These are phyloP conservation scores for Wickerhamomyces alni DNA, from an alignment of 805 yeast species.

Conservation along the genomic window DNA sequence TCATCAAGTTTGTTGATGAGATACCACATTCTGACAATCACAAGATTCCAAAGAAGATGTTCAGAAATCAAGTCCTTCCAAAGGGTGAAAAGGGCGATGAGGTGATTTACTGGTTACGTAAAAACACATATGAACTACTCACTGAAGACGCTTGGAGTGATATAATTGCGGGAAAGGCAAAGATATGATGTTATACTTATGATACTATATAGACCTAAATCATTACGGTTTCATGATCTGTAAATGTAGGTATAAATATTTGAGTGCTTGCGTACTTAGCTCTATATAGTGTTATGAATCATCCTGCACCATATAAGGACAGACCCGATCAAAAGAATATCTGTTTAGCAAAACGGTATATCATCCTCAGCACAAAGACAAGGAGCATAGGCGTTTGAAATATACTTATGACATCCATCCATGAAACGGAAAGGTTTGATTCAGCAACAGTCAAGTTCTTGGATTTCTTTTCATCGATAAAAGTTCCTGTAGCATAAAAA, in stretches of 20 bases:
- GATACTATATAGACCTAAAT: no score
- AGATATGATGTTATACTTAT: no score
- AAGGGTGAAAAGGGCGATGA: conserved; percentile 58
- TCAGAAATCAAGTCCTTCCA: conserved; percentile 64
- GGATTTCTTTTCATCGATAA: conserved; percentile 24
- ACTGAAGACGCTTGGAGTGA: conserved; percentile 51
- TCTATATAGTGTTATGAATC: no score
- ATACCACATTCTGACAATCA: conserved; percentile 75
- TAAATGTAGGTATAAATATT: no score
- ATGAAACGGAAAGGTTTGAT: conserved; percentile 17
- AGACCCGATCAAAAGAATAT: background rate
- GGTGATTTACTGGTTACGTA: conserved; percentile 64
- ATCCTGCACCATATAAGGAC: no score
- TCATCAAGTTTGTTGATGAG: conserved; percentile 58
- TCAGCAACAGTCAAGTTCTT: conserved; percentile 10
- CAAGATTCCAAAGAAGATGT: conserved; percentile 67
- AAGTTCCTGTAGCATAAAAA: conserved; percentile 52
- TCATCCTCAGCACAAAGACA: conserved; percentile 8
- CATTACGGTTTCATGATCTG: no score
- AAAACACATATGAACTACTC: conserved; percentile 47
- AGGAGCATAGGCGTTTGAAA: conserved; percentile 26
- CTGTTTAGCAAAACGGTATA: background rate
- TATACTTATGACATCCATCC: conserved; percentile 25
- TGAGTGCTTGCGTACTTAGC: no score
- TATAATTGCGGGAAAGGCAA: conserved; percentile 20